phyloP scores from a whole-genome alignment of 2,329 filamentous ascomycete genomes.

The Talaromyces verruculosus region DNA sequence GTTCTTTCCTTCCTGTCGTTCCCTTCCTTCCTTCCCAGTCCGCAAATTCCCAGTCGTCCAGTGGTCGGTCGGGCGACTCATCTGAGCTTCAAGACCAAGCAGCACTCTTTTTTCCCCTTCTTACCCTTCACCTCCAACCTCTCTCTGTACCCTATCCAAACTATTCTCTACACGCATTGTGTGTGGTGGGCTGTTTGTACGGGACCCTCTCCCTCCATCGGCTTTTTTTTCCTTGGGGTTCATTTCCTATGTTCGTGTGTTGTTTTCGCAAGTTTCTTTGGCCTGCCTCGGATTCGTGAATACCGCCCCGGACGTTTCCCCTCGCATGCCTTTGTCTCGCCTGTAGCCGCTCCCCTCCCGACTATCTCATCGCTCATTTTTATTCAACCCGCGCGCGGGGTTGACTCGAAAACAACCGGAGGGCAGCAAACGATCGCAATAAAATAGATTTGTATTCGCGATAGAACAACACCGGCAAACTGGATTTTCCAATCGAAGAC shows the following conservation, averaged over 20 bases:
- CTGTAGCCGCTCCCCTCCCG: slow-evolving; percentile 4
- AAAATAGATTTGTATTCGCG: neutral
- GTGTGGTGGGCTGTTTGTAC: slow-evolving; percentile 12
- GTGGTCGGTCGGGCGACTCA: slow-evolving; percentile 6
- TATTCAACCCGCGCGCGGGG: slow-evolving; percentile 10
- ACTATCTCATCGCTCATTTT: slow-evolving; percentile 1
- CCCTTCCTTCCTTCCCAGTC: slow-evolving; percentile 2
- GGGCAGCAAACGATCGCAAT: neutral
- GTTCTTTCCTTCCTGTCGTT: neutral
- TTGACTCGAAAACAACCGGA: neutral
- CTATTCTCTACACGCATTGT: neutral
- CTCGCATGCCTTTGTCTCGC: slow-evolving; percentile 11
- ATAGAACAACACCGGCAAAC: slow-evolving; percentile 43
- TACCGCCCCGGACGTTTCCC: slow-evolving; percentile 4
- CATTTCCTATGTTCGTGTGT: slow-evolving; percentile 5
- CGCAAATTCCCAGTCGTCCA: slow-evolving; percentile 5
- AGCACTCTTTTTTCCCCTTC: neutral
- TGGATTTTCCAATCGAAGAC: slow-evolving; percentile 51
- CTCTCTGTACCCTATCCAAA: neutral
- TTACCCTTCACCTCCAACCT: neutral
- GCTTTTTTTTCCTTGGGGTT: neutral
- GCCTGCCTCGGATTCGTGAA: slow-evolving; percentile 7
- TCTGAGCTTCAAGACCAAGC: neutral
- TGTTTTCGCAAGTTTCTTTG: neutral
- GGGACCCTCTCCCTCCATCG: neutral